phyloP scores from a whole-genome alignment of 2,329 filamentous ascomycete genomes.

The Beauveria sp. region DNA sequence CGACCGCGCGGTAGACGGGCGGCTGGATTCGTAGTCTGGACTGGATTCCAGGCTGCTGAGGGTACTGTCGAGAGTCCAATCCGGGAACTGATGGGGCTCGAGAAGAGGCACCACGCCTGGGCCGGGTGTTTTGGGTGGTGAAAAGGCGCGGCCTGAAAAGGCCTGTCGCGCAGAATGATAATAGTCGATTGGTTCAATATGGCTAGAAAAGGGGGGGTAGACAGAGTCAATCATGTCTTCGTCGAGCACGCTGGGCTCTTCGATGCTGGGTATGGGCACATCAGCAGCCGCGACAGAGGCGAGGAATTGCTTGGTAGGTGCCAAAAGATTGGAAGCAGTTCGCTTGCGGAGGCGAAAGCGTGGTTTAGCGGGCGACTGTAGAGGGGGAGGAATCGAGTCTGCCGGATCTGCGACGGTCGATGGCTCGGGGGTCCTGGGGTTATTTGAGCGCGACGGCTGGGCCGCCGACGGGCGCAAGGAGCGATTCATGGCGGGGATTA shows the following conservation, averaged over 20 bases:
- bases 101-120: constrained; percentile 37
- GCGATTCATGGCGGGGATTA: constrained; percentile 9
- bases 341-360: constrained; percentile 50
- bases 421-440: constrained; percentile 43
- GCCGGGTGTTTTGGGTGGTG: constrained; percentile 53
- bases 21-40: constrained; percentile 50
- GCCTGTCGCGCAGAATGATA: constrained; percentile 20
- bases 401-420: constrained; percentile 21
- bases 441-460: constrained; percentile 35
- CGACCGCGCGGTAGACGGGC: constrained; percentile 52
- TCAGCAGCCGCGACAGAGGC: constrained; percentile 59
- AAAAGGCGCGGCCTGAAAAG: constrained; percentile 36
- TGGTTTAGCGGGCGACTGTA: constrained; percentile 39
- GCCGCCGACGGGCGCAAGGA: constrained; percentile 37
- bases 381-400: constrained; percentile 21
- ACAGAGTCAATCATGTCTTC: constrained; percentile 35
- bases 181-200: constrained; percentile 24
- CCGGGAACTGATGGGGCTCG: constrained; percentile 42
- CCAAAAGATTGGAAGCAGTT: constrained; percentile 42
- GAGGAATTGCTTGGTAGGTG: constrained; percentile 59
- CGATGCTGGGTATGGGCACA: constrained; percentile 57
- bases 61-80: constrained; percentile 51
- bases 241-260: constrained; percentile 42
- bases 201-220: constrained; percentile 15
- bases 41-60: constrained; percentile 52